Evolutionary conservation across 768 basidiomycete species (phyloP).

Genomic region (Scleroderma bovista): DNA sequence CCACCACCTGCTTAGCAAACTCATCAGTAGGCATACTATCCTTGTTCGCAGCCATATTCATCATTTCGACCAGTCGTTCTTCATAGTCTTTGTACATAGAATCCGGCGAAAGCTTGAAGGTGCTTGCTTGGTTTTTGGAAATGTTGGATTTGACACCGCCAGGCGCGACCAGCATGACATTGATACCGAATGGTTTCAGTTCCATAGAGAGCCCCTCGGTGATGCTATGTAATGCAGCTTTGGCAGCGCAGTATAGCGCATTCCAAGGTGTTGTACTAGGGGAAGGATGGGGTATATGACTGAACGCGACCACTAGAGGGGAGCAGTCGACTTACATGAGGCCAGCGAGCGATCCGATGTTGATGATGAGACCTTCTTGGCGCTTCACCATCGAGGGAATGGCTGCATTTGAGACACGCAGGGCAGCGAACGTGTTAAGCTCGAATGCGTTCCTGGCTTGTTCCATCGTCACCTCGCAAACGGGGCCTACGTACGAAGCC

Average conservation of each 20-base stretch:
- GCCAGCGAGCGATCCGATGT: constrained; percentile 66
- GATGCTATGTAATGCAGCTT: constrained; percentile 54
- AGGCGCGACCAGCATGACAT: constrained; percentile 64
- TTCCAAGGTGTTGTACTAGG: constrained; percentile 66
- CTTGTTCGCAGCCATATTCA: constrained; percentile 46
- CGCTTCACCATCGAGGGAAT: constrained; percentile 69
- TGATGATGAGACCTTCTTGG: constrained; percentile 60
- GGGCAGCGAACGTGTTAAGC: constrained; percentile 56
- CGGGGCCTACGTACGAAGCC: constrained; percentile 28
- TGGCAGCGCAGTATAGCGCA: constrained; percentile 50
- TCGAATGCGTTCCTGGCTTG: constrained; percentile 52
- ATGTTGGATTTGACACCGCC: constrained; percentile 66
- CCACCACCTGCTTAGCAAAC: constrained; percentile 52
- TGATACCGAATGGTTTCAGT: constrained; percentile 62
- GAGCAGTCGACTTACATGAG: constrained; percentile 40
- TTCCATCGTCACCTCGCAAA: constrained; percentile 53
- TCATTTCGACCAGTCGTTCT: constrained; percentile 48
- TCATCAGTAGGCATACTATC: constrained; percentile 43
- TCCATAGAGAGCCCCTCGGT: constrained; percentile 71
- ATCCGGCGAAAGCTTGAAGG: constrained; percentile 41
- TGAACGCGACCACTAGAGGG: background rate
- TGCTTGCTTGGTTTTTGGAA: constrained; percentile 41
- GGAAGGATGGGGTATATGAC: background rate
- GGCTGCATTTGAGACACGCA: constrained; percentile 56
- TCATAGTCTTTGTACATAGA: constrained; percentile 55